Percentiles rank a stretch among this genome's conserved stretches.
Conservation (phyloP, 2,329 filamentous ascomycete species). For the Aspergillus puulaauensis region DNA sequence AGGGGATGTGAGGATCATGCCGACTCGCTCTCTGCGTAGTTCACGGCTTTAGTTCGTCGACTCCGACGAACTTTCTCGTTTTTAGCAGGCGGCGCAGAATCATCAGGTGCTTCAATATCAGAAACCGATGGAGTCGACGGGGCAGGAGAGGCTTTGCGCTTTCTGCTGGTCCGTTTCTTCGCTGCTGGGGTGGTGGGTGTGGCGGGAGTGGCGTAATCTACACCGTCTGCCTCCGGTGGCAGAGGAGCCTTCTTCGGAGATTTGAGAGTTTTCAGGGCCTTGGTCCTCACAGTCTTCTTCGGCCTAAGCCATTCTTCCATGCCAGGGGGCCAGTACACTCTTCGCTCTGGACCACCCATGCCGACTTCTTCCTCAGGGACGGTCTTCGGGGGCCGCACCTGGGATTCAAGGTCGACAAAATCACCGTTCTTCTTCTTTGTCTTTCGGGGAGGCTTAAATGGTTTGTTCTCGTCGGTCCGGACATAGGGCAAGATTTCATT, state of each 20-base stretch:
- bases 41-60: conserved; percentile 33
- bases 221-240: conserved; percentile 7
- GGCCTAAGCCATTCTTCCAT: conserved; percentile 90
- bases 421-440: conserved; percentile 45
- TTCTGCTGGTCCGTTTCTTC: conserved; percentile 24
- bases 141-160: conserved; percentile 31
- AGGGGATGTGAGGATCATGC: background rate
- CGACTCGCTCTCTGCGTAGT: conserved; percentile 33
- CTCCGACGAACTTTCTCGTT: conserved; percentile 26
- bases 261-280: conserved; percentile 16
- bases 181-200: conserved; percentile 18
- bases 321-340: conserved; percentile 87
- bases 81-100: conserved; percentile 12
- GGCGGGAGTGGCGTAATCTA: background rate
- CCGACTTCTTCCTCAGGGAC: conserved; percentile 69
- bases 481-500: conserved; percentile 76
- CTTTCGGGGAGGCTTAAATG: conserved; percentile 50
- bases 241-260: conserved; percentile 18
- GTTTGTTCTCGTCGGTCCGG: conserved; percentile 71
- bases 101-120: conserved; percentile 18
- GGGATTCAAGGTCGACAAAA: conserved; percentile 43
- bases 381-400: conserved; percentile 42
- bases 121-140: conserved; percentile 28
- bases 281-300: conserved; percentile 57
- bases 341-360: conserved; percentile 79